Percentiles rank a stretch among this genome's conserved stretches.
Conservation (phyloP, 2,329 filamentous ascomycete species). For the Penicillium palitans region DNA sequence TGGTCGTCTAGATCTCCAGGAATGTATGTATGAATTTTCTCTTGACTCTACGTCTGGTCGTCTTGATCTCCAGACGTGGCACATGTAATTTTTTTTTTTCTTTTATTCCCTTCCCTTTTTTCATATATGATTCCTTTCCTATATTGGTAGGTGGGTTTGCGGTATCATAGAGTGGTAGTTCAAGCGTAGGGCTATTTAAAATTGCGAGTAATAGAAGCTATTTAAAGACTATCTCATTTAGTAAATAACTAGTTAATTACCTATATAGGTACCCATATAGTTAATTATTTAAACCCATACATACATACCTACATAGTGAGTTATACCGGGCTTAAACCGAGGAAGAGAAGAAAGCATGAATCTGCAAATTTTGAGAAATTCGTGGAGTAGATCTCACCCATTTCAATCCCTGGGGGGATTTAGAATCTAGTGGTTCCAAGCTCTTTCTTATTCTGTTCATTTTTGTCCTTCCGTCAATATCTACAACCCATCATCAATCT, state of each 20-base stretch:
- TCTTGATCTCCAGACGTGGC: neutral
- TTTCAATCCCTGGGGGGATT: neutral
- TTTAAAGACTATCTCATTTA: too few relatives aligned
- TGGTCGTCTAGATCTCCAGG: neutral
- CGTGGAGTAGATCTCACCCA: neutral
- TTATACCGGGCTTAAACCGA: too few relatives aligned
- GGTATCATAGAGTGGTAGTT: too few relatives aligned
- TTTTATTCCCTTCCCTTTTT: neutral
- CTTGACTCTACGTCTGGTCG: neutral
- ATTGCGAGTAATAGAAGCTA: neutral
- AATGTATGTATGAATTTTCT: neutral
- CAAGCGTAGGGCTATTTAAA: neutral
- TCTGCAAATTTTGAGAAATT: neutral
- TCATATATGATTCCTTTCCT: too few relatives aligned
- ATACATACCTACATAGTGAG: too few relatives aligned
- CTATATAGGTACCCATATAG: neutral
- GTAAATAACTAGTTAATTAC: neutral
- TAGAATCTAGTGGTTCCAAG: neutral
- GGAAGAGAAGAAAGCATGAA: too few relatives aligned
- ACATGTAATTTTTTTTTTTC: neutral
- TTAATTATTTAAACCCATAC: neutral
- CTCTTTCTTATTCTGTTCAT: neutral
- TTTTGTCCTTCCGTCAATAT: neutral
- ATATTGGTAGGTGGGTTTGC: neutral
- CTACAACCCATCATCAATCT: neutral